These are phyloP conservation scores for Neofusicoccum ribis DNA, from an alignment of 2,329 filamentous ascomycete species.

Conservation along the genomic window DNA sequence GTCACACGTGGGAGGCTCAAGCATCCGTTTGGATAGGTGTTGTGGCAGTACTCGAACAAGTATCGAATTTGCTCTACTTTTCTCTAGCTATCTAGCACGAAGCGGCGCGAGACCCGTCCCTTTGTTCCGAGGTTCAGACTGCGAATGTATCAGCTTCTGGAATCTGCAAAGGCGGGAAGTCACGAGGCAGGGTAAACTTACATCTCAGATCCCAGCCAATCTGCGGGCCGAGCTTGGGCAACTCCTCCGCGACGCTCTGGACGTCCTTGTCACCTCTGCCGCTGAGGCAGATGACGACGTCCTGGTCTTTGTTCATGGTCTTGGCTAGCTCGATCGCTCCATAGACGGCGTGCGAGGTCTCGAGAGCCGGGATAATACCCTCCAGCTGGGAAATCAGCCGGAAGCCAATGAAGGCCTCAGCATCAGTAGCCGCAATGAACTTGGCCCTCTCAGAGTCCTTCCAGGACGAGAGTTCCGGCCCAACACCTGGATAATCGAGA, in stretches of 20 bases:
- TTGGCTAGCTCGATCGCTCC: conserved; percentile 89
- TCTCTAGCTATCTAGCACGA: not conserved
- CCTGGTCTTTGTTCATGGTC: conserved; percentile 83
- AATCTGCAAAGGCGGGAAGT: not conserved
- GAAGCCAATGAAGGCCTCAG: conserved; percentile 87
- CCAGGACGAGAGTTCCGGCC: conserved; percentile 88
- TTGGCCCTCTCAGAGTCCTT: conserved; percentile 85
- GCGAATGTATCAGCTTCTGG: not conserved
- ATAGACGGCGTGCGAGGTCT: conserved; percentile 89
- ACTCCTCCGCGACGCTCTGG: conserved; percentile 92
- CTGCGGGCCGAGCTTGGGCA: conserved; percentile 82
- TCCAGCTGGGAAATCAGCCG: conserved; percentile 80
- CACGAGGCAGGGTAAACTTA: conserved; percentile 28
- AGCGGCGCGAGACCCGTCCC: not conserved
- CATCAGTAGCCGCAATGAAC: conserved; percentile 89
- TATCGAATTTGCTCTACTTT: not conserved
- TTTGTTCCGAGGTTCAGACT: not conserved
- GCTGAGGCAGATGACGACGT: conserved; percentile 90
- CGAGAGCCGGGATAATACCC: conserved; percentile 94
- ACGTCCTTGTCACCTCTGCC: conserved; percentile 98
- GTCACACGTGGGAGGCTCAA: no score
- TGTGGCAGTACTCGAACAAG: no score
- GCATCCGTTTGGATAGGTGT: no score
- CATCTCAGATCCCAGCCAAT: conserved; percentile 73
- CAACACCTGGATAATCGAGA: conserved; percentile 95